Conservation (phyloP, 371 early-diverging fungal genomes). For the Coemansia sp. region DNA sequence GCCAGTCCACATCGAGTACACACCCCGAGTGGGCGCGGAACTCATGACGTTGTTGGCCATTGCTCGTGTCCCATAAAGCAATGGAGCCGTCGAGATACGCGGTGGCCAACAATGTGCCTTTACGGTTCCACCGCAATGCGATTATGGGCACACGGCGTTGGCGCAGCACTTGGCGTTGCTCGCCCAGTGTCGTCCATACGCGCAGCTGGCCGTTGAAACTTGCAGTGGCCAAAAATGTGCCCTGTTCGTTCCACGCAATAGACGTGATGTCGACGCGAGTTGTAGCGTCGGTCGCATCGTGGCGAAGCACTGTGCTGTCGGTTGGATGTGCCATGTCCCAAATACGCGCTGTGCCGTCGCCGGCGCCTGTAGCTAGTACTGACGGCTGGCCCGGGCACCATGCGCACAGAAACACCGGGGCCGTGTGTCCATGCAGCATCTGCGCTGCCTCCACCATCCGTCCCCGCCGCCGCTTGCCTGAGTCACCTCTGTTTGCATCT, state of each 20-base stretch:
- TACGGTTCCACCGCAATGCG: constrained; percentile 82
- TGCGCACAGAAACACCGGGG: constrained; percentile 73
- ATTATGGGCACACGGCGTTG: constrained; percentile 83
- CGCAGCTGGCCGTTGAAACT: constrained; percentile 87
- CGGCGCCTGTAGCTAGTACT: constrained; percentile 86
- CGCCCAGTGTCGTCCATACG: constrained; percentile 80
- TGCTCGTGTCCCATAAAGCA: constrained; percentile 80
- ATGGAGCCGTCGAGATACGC: constrained; percentile 81
- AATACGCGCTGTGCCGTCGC: constrained; percentile 83
- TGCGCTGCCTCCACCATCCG: constrained; percentile 21
- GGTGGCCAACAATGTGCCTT: constrained; percentile 73
- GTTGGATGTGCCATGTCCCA: constrained; percentile 58
- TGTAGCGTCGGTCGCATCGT: constrained; percentile 56
- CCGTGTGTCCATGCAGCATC: constrained; percentile 60
- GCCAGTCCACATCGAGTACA: constrained; percentile 91
- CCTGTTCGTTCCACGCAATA: constrained; percentile 87
- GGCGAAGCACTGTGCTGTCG: constrained; percentile 54
- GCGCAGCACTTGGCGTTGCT: constrained; percentile 65
- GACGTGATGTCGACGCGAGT: constrained; percentile 76
- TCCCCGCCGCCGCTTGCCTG: background rate
- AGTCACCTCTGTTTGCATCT: background rate
- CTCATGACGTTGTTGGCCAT: constrained; percentile 75
- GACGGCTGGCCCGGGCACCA: constrained; percentile 74
- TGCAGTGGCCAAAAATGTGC: constrained; percentile 83
- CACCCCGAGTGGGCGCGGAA: constrained; percentile 75